Conservation (phyloP, 73 alveolate species). For the Tetrahymena thermophila region DNA sequence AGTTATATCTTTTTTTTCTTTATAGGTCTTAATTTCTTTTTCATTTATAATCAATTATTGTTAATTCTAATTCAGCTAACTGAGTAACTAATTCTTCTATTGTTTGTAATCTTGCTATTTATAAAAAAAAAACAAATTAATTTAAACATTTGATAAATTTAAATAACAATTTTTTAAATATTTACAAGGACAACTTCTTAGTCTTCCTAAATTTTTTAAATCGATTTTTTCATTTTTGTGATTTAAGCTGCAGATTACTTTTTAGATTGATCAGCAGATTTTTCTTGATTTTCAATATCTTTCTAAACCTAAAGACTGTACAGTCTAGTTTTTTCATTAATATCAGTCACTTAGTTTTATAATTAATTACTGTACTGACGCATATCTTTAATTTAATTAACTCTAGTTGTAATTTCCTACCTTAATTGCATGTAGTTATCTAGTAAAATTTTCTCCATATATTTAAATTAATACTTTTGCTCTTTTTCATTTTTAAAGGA, state of each 20-base stretch:
- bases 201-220: neutral
- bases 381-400: neutral
- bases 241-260: neutral
- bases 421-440: neutral
- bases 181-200: neutral
- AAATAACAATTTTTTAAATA: neutral
- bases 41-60: neutral
- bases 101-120: neutral
- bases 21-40: neutral
- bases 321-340: neutral
- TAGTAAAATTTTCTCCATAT: neutral
- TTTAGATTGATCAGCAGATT: neutral
- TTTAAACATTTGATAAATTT: neutral
- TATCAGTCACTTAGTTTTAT: neutral
- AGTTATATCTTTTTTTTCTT: neutral
- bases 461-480: neutral
- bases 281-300: neutral
- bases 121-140: neutral
- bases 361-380: neutral
- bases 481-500: neutral
- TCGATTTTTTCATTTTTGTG: neutral
- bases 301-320: neutral
- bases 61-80: neutral
- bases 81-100: neutral
- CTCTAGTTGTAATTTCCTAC: neutral